Evolutionary conservation across 2,329 filamentous ascomycete species (phyloP).

Genomic region (Drechslerella coelobrocha): DNA sequence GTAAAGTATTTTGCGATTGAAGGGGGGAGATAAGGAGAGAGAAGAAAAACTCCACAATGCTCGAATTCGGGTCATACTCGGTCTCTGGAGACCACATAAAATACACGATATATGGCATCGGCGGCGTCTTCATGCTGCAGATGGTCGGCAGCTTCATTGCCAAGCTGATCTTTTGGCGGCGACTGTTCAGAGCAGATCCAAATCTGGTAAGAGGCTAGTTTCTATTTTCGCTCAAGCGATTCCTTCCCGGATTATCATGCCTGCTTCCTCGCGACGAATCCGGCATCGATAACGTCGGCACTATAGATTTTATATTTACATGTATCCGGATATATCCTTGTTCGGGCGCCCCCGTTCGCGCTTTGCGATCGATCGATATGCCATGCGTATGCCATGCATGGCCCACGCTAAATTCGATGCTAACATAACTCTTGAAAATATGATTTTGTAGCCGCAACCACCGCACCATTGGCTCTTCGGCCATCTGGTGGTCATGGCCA

Average conservation of each 20-base stretch:
- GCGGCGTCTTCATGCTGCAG: constrained; percentile 26
- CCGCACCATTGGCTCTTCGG: constrained; percentile 58
- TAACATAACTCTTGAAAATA: too few relatives aligned
- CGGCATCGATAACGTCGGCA: neutral
- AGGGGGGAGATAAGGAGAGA: too few relatives aligned
- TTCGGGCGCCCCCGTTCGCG: too few relatives aligned
- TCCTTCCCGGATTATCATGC: neutral
- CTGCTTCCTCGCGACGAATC: neutral
- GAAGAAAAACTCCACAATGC: too few relatives aligned
- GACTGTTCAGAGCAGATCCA: constrained; percentile 16
- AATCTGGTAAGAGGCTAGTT: constrained; percentile 15
- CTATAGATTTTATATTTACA: too few relatives aligned
- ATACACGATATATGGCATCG: constrained; percentile 16
- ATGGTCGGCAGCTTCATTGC: constrained; percentile 13
- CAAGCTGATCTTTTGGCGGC: constrained; percentile 8
- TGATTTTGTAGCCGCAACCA: constrained; percentile 56
- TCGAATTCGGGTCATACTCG: constrained; percentile 14
- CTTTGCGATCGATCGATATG: too few relatives aligned
- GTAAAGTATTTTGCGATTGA: too few relatives aligned
- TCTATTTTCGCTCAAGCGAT: neutral
- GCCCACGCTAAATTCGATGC: neutral
- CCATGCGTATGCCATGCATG: neutral
- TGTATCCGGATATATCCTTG: too few relatives aligned
- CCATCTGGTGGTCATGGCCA: constrained; percentile 55
- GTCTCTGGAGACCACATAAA: constrained; percentile 21